These are phyloP conservation scores for Xylariaceae sp. DNA, from an alignment of 2,329 filamentous ascomycete species.

Conservation along the genomic window DNA sequence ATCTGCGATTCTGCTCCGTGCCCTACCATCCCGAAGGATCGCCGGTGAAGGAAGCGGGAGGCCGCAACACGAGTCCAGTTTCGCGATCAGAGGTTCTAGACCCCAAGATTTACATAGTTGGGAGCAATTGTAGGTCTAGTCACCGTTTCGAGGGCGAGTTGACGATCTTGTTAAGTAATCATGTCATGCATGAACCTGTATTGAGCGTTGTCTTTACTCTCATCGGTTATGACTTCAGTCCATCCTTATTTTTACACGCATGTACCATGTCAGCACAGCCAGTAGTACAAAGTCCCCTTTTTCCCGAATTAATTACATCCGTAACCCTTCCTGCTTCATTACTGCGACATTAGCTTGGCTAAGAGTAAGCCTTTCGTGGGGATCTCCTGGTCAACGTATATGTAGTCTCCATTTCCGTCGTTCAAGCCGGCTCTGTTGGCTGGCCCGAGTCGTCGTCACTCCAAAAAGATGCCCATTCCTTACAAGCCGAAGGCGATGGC, in stretches of 20 bases:
- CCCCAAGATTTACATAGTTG: background rate
- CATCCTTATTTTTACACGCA: background rate
- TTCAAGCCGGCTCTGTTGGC: background rate
- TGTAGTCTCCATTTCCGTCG: background rate
- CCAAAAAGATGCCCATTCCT: background rate
- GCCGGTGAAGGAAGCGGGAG: too few species aligned
- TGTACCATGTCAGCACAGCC: background rate
- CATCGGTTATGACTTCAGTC: background rate
- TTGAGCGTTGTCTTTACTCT: background rate
- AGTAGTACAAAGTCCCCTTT: background rate
- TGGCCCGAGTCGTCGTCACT: background rate
- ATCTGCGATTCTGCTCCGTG: too few species aligned
- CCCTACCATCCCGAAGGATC: too few species aligned
- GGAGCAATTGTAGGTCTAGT: background rate
- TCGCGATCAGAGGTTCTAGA: too few species aligned
- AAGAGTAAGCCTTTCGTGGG: background rate
- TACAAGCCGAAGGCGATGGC: conserved; percentile 23
- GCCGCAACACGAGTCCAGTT: too few species aligned
- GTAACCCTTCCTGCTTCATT: too few species aligned
- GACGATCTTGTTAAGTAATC: background rate
- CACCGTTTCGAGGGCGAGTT: background rate
- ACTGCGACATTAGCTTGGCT: background rate
- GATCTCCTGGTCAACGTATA: background rate
- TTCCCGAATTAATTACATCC: background rate
- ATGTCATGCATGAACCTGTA: background rate